Percentiles rank a stretch among this genome's conserved stretches.
phyloP scores from a whole-genome alignment of 257 asterid genomes.

The Solanum bukasovii region DNA sequence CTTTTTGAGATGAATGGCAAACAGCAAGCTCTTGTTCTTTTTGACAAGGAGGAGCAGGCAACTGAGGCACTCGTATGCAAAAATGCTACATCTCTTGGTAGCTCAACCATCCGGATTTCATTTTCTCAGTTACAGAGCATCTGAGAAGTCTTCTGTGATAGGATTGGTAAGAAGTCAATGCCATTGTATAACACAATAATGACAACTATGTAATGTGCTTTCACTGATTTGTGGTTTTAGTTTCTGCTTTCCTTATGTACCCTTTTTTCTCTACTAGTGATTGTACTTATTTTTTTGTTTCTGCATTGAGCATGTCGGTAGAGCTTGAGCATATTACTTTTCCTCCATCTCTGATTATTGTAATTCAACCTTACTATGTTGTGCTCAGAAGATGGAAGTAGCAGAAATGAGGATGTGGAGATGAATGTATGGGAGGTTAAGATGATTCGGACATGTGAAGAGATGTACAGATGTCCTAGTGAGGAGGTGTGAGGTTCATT shows the following conservation, averaged over 20 bases:
- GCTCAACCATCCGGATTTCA: constrained; percentile 80
- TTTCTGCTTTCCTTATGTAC: not conserved
- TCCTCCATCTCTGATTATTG: not conserved
- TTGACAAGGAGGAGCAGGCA: constrained; percentile 89
- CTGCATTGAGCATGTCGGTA: not conserved
- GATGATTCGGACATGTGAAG: not conserved
- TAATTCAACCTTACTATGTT: not conserved
- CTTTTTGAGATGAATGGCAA: constrained; percentile 92
- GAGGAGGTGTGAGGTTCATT: not conserved
- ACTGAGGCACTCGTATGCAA: constrained; percentile 97
- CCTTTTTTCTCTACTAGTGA: not conserved
- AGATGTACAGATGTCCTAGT: not conserved
- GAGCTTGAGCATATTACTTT: not conserved
- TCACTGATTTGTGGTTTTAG: not conserved
- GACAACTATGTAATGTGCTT: not conserved
- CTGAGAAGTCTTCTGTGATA: constrained; percentile 20
- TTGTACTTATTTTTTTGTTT: not conserved
- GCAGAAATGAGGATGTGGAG: not conserved
- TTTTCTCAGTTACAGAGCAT: constrained; percentile 92
- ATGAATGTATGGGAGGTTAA: not conserved
- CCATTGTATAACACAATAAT: not conserved
- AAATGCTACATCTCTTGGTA: constrained; percentile 85
- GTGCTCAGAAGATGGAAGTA: not conserved
- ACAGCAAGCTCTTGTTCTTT: constrained; percentile 88
- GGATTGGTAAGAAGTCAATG: not conserved